Evolutionary conservation across 257 asterid species (phyloP).

Genomic region (Solanum pimpinellifolium): DNA sequence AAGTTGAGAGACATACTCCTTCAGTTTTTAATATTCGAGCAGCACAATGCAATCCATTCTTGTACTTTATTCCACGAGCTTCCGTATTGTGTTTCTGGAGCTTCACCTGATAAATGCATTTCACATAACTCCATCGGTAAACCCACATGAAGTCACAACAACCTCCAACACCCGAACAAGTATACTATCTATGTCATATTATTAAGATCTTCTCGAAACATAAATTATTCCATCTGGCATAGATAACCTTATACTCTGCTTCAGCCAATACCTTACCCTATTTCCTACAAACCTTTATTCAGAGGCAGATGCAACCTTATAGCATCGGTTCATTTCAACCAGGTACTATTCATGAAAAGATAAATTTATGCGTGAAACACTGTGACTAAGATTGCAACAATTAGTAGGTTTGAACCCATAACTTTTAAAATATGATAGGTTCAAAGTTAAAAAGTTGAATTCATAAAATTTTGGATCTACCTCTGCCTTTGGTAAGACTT

Average conservation of each 20-base stretch:
- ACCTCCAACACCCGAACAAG: background rate
- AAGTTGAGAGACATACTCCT: constrained; percentile 65
- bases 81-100: constrained; percentile 84
- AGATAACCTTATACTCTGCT: background rate
- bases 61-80: constrained; percentile 62
- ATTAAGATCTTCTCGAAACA: background rate
- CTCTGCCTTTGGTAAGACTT: background rate
- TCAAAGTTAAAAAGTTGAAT: background rate
- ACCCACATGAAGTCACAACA: background rate
- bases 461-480: background rate
- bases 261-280: background rate
- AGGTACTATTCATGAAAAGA: background rate
- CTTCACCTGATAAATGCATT: constrained; percentile 49
- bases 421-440: background rate
- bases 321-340: background rate
- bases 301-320: background rate
- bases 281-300: background rate
- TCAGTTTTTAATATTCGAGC: constrained; percentile 74
- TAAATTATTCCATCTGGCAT: background rate
- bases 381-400: background rate
- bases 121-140: background rate
- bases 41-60: constrained; percentile 72
- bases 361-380: background rate
- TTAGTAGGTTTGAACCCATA: background rate
- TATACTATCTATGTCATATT: background rate